Evolutionary conservation across 2,329 filamentous ascomycete species (phyloP).

Genomic region (Emergomyces pasteurianus): DNA sequence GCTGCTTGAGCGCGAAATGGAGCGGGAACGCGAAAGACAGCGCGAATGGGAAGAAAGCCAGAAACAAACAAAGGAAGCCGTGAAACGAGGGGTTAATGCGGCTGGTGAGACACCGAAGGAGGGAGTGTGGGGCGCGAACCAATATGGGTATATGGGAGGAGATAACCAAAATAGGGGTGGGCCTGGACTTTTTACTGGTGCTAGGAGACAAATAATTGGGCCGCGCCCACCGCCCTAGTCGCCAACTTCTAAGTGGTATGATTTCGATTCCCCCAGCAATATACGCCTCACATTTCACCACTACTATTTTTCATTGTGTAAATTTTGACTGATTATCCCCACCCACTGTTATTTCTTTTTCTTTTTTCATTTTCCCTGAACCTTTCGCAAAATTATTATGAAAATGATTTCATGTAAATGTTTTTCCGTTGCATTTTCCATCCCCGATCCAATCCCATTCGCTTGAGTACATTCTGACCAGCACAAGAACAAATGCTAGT

Average conservation of each 20-base stretch:
- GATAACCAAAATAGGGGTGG: constrained; percentile 49
- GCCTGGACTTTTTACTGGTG: constrained; percentile 40
- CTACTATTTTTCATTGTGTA: neutral
- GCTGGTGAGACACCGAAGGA: constrained; percentile 38
- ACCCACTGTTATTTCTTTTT: neutral
- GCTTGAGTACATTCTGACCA: neutral
- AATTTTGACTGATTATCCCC: neutral
- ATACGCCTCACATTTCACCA: neutral
- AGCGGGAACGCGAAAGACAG: constrained; percentile 52
- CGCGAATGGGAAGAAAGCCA: constrained; percentile 54
- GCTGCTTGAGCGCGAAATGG: constrained; percentile 54
- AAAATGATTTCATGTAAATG: neutral
- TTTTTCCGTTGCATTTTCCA: neutral
- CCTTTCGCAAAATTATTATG: neutral
- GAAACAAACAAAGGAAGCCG: constrained; percentile 36
- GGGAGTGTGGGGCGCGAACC: constrained; percentile 49
- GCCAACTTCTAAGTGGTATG: neutral
- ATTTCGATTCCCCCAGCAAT: neutral
- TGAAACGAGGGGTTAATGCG: constrained; percentile 32
- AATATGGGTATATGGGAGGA: constrained; percentile 52
- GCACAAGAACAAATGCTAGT: neutral
- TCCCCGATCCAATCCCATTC: too few species aligned
- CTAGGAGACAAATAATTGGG: constrained; percentile 50
- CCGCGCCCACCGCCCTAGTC: constrained; percentile 39
- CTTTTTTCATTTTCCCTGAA: neutral